These are phyloP conservation scores for Grosmannia serpens DNA, from an alignment of 2,329 filamentous ascomycete species.

Conservation along the genomic window DNA sequence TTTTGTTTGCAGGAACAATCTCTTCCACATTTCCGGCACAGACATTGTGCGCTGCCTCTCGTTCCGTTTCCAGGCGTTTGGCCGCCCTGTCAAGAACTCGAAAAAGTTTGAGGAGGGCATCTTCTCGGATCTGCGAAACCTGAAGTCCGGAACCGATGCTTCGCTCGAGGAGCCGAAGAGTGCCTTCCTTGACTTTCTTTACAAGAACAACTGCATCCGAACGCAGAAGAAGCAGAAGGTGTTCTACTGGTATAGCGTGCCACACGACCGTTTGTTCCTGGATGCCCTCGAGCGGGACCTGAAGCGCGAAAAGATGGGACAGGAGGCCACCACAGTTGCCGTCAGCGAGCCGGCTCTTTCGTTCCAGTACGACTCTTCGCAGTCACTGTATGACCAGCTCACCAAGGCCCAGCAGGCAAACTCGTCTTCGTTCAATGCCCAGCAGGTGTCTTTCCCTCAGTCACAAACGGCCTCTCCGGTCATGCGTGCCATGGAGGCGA, in stretches of 20 bases:
- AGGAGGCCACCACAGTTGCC: slow-evolving; percentile 92
- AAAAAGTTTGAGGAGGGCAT: slow-evolving; percentile 99
- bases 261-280: slow-evolving; percentile 92
- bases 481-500: slow-evolving; percentile 81
- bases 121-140: slow-evolving; percentile 94
- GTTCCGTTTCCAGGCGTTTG: slow-evolving; percentile 97
- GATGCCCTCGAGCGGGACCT: slow-evolving; percentile 94
- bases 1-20: slow-evolving; percentile 55
- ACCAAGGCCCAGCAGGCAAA: slow-evolving; percentile 99
- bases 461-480: slow-evolving; percentile 80
- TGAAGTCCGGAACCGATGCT: slow-evolving; percentile 96
- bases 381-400: slow-evolving; percentile 97
- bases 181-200: slow-evolving; percentile 93
- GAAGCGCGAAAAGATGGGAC: slow-evolving; percentile 98
- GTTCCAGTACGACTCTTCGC: slow-evolving; percentile 98
- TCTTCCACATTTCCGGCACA: slow-evolving; percentile 98
- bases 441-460: slow-evolving; percentile 55
- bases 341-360: slow-evolving; percentile 95
- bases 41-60: slow-evolving; percentile 97
- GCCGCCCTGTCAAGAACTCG: slow-evolving; percentile 95
- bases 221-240: slow-evolving; percentile 99
- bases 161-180: slow-evolving; percentile 98
- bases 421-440: slow-evolving; percentile 87
- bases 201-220: slow-evolving; percentile 99
- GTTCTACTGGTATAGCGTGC: slow-evolving; percentile 99